Base-by-base conservation (phyloP, 23 red algal species). In the Cyanidioschyzon merolae region DNA sequence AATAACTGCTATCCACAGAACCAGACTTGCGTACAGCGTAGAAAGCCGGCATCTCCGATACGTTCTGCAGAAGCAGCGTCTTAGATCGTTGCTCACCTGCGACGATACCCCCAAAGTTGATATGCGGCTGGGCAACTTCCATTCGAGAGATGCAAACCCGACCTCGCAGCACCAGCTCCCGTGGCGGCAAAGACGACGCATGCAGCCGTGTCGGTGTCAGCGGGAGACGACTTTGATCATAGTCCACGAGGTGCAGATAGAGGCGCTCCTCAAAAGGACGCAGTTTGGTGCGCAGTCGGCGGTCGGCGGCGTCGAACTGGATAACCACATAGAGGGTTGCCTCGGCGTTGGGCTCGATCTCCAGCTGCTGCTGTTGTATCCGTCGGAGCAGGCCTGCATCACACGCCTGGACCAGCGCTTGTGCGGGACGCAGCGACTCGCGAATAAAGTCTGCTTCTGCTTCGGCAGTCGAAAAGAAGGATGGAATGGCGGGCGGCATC, bases 71-170 rank as follows among this genome's bases (percentile, higher is more conserved):
- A 3, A 86, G 54, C 59, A 96, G 79, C 63, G 76, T 80, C 80
- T 96, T 96, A 37, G 85, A 80, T 40, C 85, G 77, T 63, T 88
- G 92, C 77, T 96, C 92, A 36, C 88, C 88, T 30, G 68, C 76
- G 37, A 41, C 58, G 27, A 96, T 83, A 38, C 40, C 50, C 21
- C 92, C 92, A 58, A 96, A 96, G 82, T 96, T 90, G 58, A 96
- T 79, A 39, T 79, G 57, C 35, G 81, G 75, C 34, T 89, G 92
- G 29, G 92, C 84, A 35, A 96, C 59, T 38, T 83, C 84, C 82
- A 96, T 84, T 40, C 75, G 40, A 37, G 81, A 88, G 37, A 80
- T 76, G 74, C 92, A 96, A 30, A 82, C 92, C 36, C 80, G 87
- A 2, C 86, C 45, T 0, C 79, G 74, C 34, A 96, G 79, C n/a